Evolutionary conservation across 2,329 filamentous ascomycete genomes (phyloP), one percentile per base, ranked within the genome.

Genomic region (Exophiala mesophila): DNA sequence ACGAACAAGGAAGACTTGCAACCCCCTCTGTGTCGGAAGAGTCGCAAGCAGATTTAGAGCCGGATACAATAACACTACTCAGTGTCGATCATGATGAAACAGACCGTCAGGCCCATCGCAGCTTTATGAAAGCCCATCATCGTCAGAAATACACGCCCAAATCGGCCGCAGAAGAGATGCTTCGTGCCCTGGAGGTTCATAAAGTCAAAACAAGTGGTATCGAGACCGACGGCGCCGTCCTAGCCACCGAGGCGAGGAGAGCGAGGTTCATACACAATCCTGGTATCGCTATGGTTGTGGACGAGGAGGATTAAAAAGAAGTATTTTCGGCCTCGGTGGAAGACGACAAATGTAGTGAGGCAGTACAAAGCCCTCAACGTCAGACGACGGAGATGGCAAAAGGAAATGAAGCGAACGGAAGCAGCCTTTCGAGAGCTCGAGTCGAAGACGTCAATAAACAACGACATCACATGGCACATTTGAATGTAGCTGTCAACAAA

Each of bases 201-300:
- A 78, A 78, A 56, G 63, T 63, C 36, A 63, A 64, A 16, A 62
- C 76, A 49, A 77, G 77, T 2, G 73, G 70, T 0, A 63, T 80
- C 53, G 76, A 77, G 41, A 64, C 67, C 32, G 71, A 68, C 29
- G 76, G 76, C 3, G 69, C 69, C 29, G 70, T 66, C 16, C 59
- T 80, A 4, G 75, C 71, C 3, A 80, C 70, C 21, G 66, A 70
- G 15, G 68, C 70, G 48, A 66, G 75, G 20, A 66, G 71, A 43
- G 55, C 58, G 43, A 71, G 70, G 0, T 69, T 79, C 39, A 61
- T 68, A 16, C 70, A 75, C 40, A 69, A 71, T 26, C 73, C 76
- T 47, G 67, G 70, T 30, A 65, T 71, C 20, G 71, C 58, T 55
- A 62, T 59, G 45, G 52, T 61, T 21, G 54, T 56, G 13, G 50